A percentile compares a stretch with the other conserved stretches of the same genome.
Conservation (phyloP, 2,329 filamentous ascomycete genomes). For the Fusarium haematococcum region DNA sequence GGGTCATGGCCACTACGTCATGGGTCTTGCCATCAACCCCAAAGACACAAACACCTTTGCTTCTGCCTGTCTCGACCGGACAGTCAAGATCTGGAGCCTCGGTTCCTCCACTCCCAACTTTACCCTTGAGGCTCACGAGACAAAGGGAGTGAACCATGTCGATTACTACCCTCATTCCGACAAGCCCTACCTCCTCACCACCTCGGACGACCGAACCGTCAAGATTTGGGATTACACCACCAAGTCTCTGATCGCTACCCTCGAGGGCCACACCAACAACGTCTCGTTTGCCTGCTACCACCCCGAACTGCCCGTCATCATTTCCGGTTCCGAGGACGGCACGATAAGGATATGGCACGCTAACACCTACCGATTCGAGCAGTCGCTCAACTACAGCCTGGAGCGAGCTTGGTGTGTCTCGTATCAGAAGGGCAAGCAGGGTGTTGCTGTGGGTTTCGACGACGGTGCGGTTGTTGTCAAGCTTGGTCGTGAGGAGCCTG, state of each 20-base stretch:
- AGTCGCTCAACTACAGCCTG: constrained; percentile 94
- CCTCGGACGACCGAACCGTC: constrained; percentile 94
- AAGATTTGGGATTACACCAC: constrained; percentile 99
- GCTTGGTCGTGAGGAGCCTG: constrained; percentile 96
- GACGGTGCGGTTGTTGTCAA: constrained; percentile 98
- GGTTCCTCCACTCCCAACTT: constrained; percentile 95
- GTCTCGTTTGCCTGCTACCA: constrained; percentile 99
- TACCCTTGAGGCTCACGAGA: constrained; percentile 96
- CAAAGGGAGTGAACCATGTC: constrained; percentile 97
- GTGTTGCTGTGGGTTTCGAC: constrained; percentile 95
- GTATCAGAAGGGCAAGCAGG: constrained; percentile 94
- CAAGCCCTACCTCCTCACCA: constrained; percentile 91
- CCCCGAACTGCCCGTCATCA: constrained; percentile 95
- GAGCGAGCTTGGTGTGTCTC: constrained; percentile 98
- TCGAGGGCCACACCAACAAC: constrained; percentile 97
- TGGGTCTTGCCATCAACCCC: constrained; percentile 96
- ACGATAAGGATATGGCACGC: constrained; percentile 99
- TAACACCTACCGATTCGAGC: constrained; percentile 95
- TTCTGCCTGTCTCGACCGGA: constrained; percentile 94
- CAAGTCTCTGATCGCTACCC: constrained; percentile 94
- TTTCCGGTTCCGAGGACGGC: constrained; percentile 97
- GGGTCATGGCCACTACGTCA: constrained; percentile 95
- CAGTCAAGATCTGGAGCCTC: constrained; percentile 97
- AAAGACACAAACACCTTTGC: constrained; percentile 95
- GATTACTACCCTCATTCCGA: constrained; percentile 85